Conservation (phyloP, 2,329 filamentous ascomycete genomes). For the Pseudocercospora crystallina region DNA sequence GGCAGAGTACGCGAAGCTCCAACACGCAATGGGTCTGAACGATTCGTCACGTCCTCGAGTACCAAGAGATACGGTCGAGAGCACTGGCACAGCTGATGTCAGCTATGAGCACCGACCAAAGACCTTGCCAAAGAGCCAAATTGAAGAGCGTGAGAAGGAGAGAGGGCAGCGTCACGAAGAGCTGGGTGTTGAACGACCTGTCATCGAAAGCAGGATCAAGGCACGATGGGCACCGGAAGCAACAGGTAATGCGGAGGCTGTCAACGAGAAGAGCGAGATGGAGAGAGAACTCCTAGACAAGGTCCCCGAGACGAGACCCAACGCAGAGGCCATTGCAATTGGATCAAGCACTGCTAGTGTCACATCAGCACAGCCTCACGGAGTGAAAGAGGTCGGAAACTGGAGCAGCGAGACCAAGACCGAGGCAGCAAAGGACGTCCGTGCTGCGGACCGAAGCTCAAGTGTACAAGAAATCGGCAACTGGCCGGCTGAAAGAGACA, state of each 20-base stretch:
- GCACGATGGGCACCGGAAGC: not conserved
- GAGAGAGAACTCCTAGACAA: conserved; percentile 1
- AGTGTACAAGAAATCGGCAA: too few relatives aligned
- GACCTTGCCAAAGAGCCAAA: not conserved
- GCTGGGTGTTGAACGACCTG: too few relatives aligned
- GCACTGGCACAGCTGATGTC: not conserved
- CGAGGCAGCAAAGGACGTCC: too few relatives aligned
- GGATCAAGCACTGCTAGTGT: not conserved
- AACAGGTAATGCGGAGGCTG: not conserved
- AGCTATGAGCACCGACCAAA: conserved; percentile 4
- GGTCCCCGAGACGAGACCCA: not conserved
- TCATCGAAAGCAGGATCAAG: too few relatives aligned
- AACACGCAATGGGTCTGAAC: too few relatives aligned
- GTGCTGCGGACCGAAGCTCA: too few relatives aligned
- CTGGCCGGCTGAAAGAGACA: too few relatives aligned
- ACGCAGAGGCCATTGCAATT: not conserved
- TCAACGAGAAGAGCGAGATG: conserved; percentile 1
- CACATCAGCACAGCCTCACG: not conserved
- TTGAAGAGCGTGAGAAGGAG: not conserved
- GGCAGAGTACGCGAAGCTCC: too few relatives aligned
- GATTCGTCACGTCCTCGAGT: not conserved
- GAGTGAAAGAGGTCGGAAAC: conserved; percentile 1
- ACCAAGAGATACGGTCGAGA: not conserved
- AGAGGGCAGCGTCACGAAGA: not conserved
- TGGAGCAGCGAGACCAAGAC: conserved; percentile 1